Base-by-base conservation (phyloP, 1,284 basidiomycete genomes). In the Meripilus lineatus region DNA sequence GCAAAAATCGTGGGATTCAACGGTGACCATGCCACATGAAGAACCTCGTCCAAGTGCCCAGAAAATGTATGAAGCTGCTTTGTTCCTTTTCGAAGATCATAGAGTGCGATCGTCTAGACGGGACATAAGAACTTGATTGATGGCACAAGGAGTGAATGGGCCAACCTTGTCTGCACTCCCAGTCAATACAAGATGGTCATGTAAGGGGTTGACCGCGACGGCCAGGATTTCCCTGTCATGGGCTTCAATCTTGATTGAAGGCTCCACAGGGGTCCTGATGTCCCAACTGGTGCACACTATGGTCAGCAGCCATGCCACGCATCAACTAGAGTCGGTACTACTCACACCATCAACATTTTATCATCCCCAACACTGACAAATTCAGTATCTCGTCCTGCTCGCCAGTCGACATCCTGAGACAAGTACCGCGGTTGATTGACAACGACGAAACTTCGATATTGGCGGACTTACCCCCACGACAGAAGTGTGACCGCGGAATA, bases 321-420 rank as follows among this genome's bases (percentile, higher is more conserved):
- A n/a, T 11, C 2, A 5, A 21, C 2, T n/a, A 38, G 4, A 17
- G 14, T 10, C 3, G 6, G 37, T 14, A 20, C 23, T 8, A 40
- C 5, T 28, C 58, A 96, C 92, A 98, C 75, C 71, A 98, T 83
- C 50, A 99, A 75, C 74, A 89, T 82, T 58, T 88, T 89, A 64
- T 99, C 95, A 57, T 99, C 95, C 24, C 94, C 93, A n/a, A 97
- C 95, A 51, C 93, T 96, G 2, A 87, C 94, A 58, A 99, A 94
- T 38, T 94, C 70, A 54, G 85, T 82, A 46, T 93, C 91, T 61
- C 89, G 75, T 17, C 78, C 80, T 10, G 84, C 71, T 67, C 96
- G 89, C 95, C 95, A 99, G 52, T 96, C 93, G 2, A 99, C 94
- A 61, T 99, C 96, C 90, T 96, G 50, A 14, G 41, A 25, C 45